Evolutionary conservation across 2,329 filamentous ascomycete species (phyloP).

Genomic region (Purpureocillium lavendulum): DNA sequence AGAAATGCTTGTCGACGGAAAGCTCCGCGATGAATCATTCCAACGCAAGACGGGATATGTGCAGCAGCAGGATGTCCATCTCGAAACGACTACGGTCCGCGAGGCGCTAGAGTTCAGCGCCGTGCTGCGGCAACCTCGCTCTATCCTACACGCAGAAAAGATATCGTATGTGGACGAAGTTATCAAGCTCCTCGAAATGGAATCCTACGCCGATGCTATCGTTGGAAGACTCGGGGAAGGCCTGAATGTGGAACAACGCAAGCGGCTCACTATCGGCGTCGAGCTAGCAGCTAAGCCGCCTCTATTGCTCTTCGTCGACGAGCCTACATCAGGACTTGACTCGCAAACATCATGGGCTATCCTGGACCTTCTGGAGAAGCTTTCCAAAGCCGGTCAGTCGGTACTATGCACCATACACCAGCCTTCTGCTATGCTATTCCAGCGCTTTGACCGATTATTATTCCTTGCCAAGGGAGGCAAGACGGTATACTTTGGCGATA

Average conservation of each 20-base stretch:
- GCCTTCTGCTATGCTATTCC: constrained; percentile 23
- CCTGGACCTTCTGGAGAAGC: constrained; percentile 60
- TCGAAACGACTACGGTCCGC: constrained; percentile 35
- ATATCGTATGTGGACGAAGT: constrained; percentile 28
- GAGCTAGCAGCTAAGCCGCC: constrained; percentile 34
- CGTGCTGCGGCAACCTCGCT: constrained; percentile 34
- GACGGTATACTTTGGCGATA: constrained; percentile 40
- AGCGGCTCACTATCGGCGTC: constrained; percentile 42
- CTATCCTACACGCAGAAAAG: constrained; percentile 34
- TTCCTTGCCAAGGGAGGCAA: constrained; percentile 39
- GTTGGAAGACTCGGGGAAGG: constrained; percentile 35
- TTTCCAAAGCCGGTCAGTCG: constrained; percentile 40
- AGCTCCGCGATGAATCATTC: constrained; percentile 56
- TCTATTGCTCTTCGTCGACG: constrained; percentile 44
- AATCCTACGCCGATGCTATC: constrained; percentile 33
- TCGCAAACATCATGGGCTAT: constrained; percentile 62
- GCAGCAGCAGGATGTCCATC: constrained; percentile 53
- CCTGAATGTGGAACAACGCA: constrained; percentile 41
- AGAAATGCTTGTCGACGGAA: constrained; percentile 63
- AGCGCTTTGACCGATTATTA: constrained; percentile 42
- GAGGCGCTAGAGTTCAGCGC: constrained; percentile 32
- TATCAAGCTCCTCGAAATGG: too few species aligned
- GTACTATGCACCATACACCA: constrained; percentile 44
- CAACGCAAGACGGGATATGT: constrained; percentile 66
- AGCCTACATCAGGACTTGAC: constrained; percentile 48